phyloP scores from a whole-genome alignment of 345 rosid species.

The Draba incana region DNA sequence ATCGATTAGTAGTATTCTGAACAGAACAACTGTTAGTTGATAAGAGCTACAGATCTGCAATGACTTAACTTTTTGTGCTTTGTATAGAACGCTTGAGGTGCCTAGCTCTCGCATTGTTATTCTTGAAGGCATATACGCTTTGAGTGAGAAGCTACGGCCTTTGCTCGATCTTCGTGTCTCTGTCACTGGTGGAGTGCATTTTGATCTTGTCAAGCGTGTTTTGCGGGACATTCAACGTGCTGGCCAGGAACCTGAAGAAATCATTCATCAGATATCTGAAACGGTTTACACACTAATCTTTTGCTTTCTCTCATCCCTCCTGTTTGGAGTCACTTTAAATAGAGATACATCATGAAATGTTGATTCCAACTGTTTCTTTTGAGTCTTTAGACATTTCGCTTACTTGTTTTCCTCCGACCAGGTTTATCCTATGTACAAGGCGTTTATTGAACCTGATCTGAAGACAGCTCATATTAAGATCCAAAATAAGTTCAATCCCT shows the following conservation, averaged over 20 bases:
- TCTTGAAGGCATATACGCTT: conserved; percentile 94
- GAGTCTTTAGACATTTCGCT: conserved; percentile 13
- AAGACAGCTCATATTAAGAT: conserved; percentile 95
- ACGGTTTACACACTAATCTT: conserved; percentile 59
- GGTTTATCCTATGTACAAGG: conserved; percentile 99
- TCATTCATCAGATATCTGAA: conserved; percentile 97
- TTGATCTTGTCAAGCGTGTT: conserved; percentile 97
- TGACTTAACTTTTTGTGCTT: conserved; percentile 35
- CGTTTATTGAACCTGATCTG: conserved; percentile 98
- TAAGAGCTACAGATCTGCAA: conserved; percentile 22
- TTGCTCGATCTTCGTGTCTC: conserved; percentile 95
- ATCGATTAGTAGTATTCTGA: conserved; percentile 14
- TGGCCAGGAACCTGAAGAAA: conserved; percentile 98
- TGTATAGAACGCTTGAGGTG: conserved; percentile 78
- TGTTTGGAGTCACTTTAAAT: conserved; percentile 14
- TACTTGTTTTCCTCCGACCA: conserved; percentile 39
- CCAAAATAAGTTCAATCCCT: conserved; percentile 95
- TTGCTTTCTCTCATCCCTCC: conserved; percentile 17
- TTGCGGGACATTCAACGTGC: conserved; percentile 96
- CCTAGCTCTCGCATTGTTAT: conserved; percentile 92
- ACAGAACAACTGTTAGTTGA: conserved; percentile 1
- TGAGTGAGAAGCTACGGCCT: conserved; percentile 88
- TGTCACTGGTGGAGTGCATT: conserved; percentile 95
- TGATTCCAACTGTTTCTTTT: conserved; percentile 4
- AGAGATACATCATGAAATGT: conserved; percentile 3